Evolutionary conservation across 306 rosid species (phyloP).

Genomic region (Potentilla sterilis): DNA sequence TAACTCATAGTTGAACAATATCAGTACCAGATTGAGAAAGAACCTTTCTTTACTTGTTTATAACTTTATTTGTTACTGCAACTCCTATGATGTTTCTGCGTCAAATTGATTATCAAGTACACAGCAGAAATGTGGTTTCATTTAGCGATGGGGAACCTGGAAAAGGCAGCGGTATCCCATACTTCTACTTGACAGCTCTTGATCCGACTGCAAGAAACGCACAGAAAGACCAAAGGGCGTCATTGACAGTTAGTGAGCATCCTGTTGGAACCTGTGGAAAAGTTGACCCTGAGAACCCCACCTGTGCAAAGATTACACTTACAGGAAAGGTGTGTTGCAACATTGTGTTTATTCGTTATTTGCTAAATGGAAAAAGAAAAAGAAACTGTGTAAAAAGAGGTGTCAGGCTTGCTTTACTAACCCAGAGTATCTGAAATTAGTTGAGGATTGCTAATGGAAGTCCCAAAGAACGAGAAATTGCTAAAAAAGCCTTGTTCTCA

Average conservation of each 20-base stretch:
- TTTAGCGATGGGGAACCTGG: constrained; percentile 77
- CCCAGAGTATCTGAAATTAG: constrained; percentile 36
- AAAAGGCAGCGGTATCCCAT: constrained; percentile 71
- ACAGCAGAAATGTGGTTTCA: constrained; percentile 79
- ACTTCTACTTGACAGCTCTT: constrained; percentile 83
- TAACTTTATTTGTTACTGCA: neutral
- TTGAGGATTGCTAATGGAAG: constrained; percentile 53
- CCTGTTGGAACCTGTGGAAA: constrained; percentile 86
- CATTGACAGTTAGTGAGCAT: constrained; percentile 75
- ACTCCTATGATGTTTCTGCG: too few relatives aligned
- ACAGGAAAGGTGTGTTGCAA: constrained; percentile 68
- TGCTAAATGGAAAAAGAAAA: neutral
- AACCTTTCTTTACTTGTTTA: neutral
- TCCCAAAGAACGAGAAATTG: constrained; percentile 58
- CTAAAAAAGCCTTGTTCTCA: constrained; percentile 72
- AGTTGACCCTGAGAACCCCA: constrained; percentile 79
- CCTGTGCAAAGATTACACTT: constrained; percentile 79
- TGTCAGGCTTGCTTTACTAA: constrained; percentile 1
- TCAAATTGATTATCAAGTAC: constrained; percentile 13
- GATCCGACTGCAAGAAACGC: constrained; percentile 86
- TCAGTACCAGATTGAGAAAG: neutral
- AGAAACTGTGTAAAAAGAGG: neutral
- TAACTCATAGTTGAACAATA: neutral
- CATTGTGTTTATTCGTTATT: neutral
- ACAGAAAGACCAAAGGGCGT: constrained; percentile 61